Evolutionary conservation across 768 basidiomycete genomes (phyloP), one percentile per base, ranked within the genome.

Genomic region (Lactifluus subvellereus): DNA sequence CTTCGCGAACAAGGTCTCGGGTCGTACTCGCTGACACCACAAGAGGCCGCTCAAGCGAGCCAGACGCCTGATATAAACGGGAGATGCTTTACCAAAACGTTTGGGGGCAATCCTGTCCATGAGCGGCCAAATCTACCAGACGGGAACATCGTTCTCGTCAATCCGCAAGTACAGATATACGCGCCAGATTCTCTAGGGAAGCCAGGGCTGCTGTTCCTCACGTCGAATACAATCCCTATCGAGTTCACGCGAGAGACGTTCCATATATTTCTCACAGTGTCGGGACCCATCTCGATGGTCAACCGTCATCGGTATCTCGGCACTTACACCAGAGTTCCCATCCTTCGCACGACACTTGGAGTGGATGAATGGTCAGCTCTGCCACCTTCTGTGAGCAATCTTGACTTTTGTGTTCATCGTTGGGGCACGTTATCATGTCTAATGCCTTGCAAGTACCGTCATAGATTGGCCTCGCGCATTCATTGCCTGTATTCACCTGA

Each of bases 401-500:
- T 22, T 14, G 4, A 8, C 13, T 6, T 59, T 7, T 33, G 18
- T 9, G 3, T 51, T 51, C 18, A 22, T 54, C 10, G 22, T 9
- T 27, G 22, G 22, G 20, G 22, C 45, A 30, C 9, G 5, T 10
- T 30, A 47, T 9, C 20, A 3, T 48, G 20, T 60, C 33, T 49
- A 27, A 53, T 35, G 14, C 11, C 6, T n/a, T 54, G 1, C 37
- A 63, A 48, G 62, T 59, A 20, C 27, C 52, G 38, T 18, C 6
- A 11, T 9, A 1, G 2, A 0, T 42, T 35, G 47, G 2, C 13
- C 6, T 1, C 8, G 18, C 60, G 54, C 11, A 30, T 61, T 6
- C 0, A 5, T 4, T 6, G 5, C 1, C 0, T 8, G 8, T 3
- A 1, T 14, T 10, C 8, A 2, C 3, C n/a, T 3, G 20, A 18